Conservation (phyloP, 1,284 basidiomycete genomes). For the Wolfiporia cocos region DNA sequence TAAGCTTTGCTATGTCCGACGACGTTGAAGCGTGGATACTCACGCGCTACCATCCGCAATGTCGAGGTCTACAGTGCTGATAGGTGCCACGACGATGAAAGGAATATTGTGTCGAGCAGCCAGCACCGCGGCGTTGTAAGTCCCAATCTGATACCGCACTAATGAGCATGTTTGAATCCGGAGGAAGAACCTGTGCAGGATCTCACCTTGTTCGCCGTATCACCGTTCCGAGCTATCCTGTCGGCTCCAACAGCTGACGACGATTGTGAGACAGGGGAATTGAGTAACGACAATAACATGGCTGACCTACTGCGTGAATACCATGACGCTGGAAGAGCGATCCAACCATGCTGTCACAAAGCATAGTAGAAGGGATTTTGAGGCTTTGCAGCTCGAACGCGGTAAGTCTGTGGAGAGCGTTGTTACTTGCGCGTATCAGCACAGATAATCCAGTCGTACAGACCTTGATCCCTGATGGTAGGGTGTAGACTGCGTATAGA, state of each 20-base stretch:
- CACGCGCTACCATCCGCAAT: slow-evolving; percentile 69
- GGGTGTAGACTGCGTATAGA: slow-evolving; percentile 88
- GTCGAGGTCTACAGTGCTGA: slow-evolving; percentile 83
- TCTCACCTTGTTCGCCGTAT: slow-evolving; percentile 86
- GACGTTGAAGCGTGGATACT: slow-evolving; percentile 19
- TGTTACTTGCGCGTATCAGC: not conserved
- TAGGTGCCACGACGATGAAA: slow-evolving; percentile 87
- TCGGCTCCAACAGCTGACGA: slow-evolving; percentile 75
- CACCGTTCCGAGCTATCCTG: slow-evolving; percentile 84
- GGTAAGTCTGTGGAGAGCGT: slow-evolving; percentile 54
- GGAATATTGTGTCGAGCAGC: slow-evolving; percentile 82
- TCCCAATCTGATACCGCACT: slow-evolving; percentile 58
- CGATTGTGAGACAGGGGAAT: slow-evolving; percentile 1
- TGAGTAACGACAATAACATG: slow-evolving; percentile 3
- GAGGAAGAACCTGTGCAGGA: slow-evolving; percentile 1
- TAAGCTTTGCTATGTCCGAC: slow-evolving; percentile 1
- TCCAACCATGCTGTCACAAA: slow-evolving; percentile 93
- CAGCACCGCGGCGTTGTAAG: slow-evolving; percentile 86
- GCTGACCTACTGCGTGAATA: slow-evolving; percentile 82
- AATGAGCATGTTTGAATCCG: not conserved
- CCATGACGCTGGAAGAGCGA: slow-evolving; percentile 83
- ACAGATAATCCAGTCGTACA: not conserved
- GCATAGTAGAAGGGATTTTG: slow-evolving; percentile 83
- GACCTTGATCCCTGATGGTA: slow-evolving; percentile 88
- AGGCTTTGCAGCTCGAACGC: slow-evolving; percentile 82